These are phyloP conservation scores for Ustilago curta DNA, from an alignment of 1,284 basidiomycete genomes.

Conservation along the genomic window DNA sequence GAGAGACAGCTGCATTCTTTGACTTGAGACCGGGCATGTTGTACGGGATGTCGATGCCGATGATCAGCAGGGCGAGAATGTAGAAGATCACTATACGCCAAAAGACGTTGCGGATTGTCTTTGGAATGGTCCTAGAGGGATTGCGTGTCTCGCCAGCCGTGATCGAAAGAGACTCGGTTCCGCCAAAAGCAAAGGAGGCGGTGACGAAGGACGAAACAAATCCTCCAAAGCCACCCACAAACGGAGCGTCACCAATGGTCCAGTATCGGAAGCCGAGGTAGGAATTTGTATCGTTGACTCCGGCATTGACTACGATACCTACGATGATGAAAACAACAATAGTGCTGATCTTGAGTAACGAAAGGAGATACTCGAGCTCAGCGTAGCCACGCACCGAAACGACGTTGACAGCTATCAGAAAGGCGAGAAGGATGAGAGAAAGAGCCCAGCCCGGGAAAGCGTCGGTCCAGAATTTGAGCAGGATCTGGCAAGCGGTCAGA, in stretches of 20 bases:
- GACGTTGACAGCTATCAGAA: conserved; percentile 56
- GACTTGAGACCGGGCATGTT: conserved; percentile 48
- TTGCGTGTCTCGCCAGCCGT: conserved; percentile 57
- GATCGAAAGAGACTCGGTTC: conserved; percentile 74
- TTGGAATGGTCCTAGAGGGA: conserved; percentile 52
- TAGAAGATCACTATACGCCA: conserved; percentile 74
- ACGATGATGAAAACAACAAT: conserved; percentile 46
- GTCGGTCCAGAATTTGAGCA: conserved; percentile 48
- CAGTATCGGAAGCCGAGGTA: conserved; percentile 62
- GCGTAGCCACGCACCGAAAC: conserved; percentile 77
- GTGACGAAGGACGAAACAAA: conserved; percentile 76
- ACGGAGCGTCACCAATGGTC: conserved; percentile 72
- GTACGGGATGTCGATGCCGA: conserved; percentile 74
- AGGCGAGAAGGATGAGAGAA: conserved; percentile 71
- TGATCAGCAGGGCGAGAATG: conserved; percentile 72
- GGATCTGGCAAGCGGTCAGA: conserved; percentile 71
- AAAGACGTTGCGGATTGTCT: conserved; percentile 74
- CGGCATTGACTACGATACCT: conserved; percentile 52
- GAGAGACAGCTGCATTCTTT: conserved; percentile 34
- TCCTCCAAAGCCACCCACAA: conserved; percentile 63
- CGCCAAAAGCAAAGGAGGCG: conserved; percentile 76
- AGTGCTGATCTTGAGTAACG: conserved; percentile 43
- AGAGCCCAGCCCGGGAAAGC: conserved; percentile 41
- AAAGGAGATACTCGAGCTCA: conserved; percentile 72
- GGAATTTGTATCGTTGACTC: conserved; percentile 43